These are phyloP conservation scores for Chondrus crispus DNA, from an alignment of 23 red algal species.

Conservation along the genomic window DNA sequence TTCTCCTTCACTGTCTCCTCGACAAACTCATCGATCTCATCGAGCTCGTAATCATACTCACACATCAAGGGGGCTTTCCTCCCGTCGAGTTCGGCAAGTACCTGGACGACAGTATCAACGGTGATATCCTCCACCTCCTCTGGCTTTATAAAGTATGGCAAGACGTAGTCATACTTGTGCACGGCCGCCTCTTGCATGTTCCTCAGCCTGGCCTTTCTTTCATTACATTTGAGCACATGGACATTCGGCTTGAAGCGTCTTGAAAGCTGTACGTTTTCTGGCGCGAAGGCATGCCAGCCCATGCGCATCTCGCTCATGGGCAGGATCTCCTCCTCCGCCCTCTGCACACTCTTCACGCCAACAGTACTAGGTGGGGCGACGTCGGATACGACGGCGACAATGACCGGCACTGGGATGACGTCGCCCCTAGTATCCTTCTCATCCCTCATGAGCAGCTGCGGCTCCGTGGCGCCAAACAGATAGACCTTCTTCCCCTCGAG, in stretches of 20 bases:
- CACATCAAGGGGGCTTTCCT: slow-evolving; percentile 71
- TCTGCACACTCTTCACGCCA: slow-evolving; percentile 95
- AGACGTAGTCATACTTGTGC: slow-evolving; percentile 92
- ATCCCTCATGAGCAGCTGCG: slow-evolving; percentile 57
- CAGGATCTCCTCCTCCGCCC: slow-evolving; percentile 86
- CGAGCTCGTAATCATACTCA: slow-evolving; percentile 95
- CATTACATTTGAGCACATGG: slow-evolving; percentile 84
- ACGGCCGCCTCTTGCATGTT: slow-evolving; percentile 73
- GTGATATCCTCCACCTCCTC: slow-evolving; percentile 60
- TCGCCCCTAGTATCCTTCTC: slow-evolving; percentile 49
- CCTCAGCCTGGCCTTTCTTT: slow-evolving; percentile 70
- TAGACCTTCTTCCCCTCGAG: slow-evolving; percentile 43
- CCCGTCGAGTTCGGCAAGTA: slow-evolving; percentile 79
- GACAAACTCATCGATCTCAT: slow-evolving; percentile 91
- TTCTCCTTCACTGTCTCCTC: slow-evolving; percentile 67
- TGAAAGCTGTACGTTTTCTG: slow-evolving; percentile 24
- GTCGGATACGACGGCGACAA: slow-evolving; percentile 76
- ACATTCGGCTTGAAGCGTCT: slow-evolving; percentile 42
- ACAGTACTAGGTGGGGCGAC: slow-evolving; percentile 75
- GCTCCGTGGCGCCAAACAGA: slow-evolving; percentile 95
- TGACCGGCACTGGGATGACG: slow-evolving; percentile 83
- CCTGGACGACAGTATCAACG: slow-evolving; percentile 45
- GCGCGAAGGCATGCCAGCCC: slow-evolving; percentile 79
- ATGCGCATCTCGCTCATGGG: slow-evolving; percentile 88
- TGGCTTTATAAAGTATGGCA: slow-evolving; percentile 86